These are phyloP conservation scores for Phaseolus lunatus DNA, from an alignment of 306 rosid genomes.

Conservation along the genomic window DNA sequence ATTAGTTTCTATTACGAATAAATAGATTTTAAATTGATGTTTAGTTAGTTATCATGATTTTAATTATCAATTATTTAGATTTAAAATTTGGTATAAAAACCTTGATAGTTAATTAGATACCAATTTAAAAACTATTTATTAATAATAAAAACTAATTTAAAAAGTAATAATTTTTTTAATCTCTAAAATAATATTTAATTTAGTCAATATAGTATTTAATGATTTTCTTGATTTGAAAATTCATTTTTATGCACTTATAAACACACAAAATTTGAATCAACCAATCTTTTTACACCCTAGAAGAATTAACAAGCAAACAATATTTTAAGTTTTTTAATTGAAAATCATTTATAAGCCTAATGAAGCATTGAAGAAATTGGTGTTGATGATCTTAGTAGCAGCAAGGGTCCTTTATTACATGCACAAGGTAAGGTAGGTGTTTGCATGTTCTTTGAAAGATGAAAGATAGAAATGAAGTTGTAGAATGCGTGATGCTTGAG, in stretches of 20 bases:
- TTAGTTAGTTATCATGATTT: too few species aligned
- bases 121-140: too few species aligned
- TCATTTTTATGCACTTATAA: not conserved
- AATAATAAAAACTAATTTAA: too few species aligned
- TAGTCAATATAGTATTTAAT: too few species aligned
- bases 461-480: conserved; percentile 3
- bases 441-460: not conserved
- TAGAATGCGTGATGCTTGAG: conserved; percentile 33
- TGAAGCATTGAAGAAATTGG: not conserved
- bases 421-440: not conserved
- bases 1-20: too few species aligned
- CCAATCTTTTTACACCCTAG: not conserved
- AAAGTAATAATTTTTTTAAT: too few species aligned
- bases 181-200: too few species aligned
- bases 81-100: too few species aligned
- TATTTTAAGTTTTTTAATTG: not conserved
- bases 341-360: not conserved
- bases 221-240: not conserved
- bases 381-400: too few species aligned
- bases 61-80: too few species aligned
- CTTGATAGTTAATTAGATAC: too few species aligned
- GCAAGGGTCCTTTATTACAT: not conserved
- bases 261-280: not conserved
- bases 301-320: not conserved
- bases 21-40: too few species aligned